Evolutionary conservation across 2,329 filamentous ascomycete species (phyloP).

Genomic region (Proliferodiscus dingleyae): DNA sequence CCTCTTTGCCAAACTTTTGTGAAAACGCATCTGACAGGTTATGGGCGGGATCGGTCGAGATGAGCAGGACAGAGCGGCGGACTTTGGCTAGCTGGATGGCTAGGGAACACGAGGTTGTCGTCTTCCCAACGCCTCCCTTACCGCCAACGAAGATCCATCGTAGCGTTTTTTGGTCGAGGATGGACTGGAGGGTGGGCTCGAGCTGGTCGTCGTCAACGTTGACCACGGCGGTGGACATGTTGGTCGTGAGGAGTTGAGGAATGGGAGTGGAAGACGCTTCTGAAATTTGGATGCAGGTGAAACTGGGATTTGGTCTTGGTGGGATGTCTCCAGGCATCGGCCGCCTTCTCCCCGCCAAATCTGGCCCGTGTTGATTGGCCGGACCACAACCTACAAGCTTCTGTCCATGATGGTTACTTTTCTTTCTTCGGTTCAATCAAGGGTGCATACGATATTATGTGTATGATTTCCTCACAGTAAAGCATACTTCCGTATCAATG

Average conservation of each 20-base stretch:
- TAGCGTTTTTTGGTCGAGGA: constrained; percentile 90
- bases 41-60: constrained; percentile 97
- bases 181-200: constrained; percentile 88
- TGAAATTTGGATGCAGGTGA: not conserved
- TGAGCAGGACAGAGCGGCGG: constrained; percentile 92
- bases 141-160: constrained; percentile 99
- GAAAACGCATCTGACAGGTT: constrained; percentile 97
- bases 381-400: not conserved
- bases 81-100: constrained; percentile 95
- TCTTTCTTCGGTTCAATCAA: too few species aligned
- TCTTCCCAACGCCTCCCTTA: constrained; percentile 98
- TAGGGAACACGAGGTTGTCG: constrained; percentile 97
- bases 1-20: constrained; percentile 99
- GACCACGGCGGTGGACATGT: constrained; percentile 41
- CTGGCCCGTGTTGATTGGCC: not conserved
- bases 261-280: not conserved
- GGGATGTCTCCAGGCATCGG: too few species aligned
- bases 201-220: constrained; percentile 68
- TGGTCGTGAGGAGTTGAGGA: not conserved
- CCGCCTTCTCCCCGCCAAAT: too few species aligned
- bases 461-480: too few species aligned
- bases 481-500: too few species aligned
- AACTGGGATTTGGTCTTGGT: too few species aligned
- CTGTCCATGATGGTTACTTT: too few species aligned
- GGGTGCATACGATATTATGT: too few species aligned